Base-by-base conservation (phyloP, 1,284 basidiomycete species). In the Microstroma glucosiphilum region DNA sequence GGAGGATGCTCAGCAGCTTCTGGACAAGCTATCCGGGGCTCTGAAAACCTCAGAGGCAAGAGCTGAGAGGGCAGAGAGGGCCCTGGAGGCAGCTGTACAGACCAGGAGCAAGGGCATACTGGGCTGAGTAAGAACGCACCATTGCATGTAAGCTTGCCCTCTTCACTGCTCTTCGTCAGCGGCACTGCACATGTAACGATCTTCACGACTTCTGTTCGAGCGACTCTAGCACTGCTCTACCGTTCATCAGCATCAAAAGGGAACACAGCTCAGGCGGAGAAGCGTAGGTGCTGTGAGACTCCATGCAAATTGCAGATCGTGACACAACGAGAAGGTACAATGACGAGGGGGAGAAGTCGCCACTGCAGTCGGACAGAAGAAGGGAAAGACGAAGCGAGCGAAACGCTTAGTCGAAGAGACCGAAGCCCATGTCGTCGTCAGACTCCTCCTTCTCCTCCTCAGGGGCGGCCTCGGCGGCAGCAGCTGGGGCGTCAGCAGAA, bases 381-480 rank as follows among this genome's bases (percentile, higher is more conserved):
- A 4, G 30, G 30, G 3, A 9, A 37, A 37, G 4, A 9, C 9
- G 30, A 37, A 37, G 46, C n/a, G 12, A n/a, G 42, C 42, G 46
- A 7, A 4, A 54, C 51, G 78, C 70, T 83, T 88, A 92, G 82
- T 91, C 90, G 83, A 92, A 92, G 71, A 92, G 86, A 84, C 89
- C 89, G 66, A 79, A 79, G 71, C 77, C 68, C 69, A 71, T 76
- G 74, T 60, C 25, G 49, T 57, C 46, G 57, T 60, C 41, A 49
- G 67, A 66, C 67, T 69, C 88, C 77, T 87, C 86, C 81, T 89
- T 86, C 78, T 90, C 87, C 76, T 89, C 88, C 82, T 88, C 85
- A 81, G 85, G 83, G 66, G 82, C 83, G 64, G 77, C 76, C 60
- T 66, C 69, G 40, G 63, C 67, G 46, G 82, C 82, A 61, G 83